Base-by-base conservation (phyloP, 768 basidiomycete species). In the Kwoniella sp. region DNA sequence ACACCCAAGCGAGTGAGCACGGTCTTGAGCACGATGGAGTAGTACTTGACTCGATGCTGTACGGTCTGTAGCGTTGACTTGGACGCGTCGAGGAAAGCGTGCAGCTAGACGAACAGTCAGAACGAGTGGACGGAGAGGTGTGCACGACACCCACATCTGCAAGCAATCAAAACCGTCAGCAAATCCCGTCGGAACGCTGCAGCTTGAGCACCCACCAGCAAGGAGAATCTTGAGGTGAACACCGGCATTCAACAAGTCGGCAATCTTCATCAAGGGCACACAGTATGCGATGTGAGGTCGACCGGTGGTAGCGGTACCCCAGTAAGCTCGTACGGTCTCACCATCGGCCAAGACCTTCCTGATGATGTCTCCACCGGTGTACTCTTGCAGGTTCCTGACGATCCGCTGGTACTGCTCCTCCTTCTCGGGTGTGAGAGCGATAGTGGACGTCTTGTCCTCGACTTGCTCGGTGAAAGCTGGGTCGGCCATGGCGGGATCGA, bases 211-310 rank as follows among this genome's bases (percentile, higher is more conserved):
- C 75, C 53, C 61, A 82, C 88, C 88, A 63, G 89, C 89, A 7
- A 91, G 79, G 9, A 91, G 77, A 53, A 90, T 79, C 58, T 82
- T 89, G 60, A 90, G 87, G 74, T 89, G 85, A 2, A 91, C 90
- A n/a, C 84, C 92, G 0, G 92, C 93, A 34, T 83, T 80, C 37
- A 98, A 76, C 75, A 99, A 98, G 77, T 98, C 93, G 8, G 91
- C 89, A 51, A 99, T 88, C 79, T 99, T 99, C 20, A 83, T 84
- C 56, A 98, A 77, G 2, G 95, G 84, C 0, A 93, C 93, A 71
- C 95, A 93, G 79, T 99, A 99, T 5, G 89, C 95, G 52, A 98
- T 86, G 67, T 98, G 95, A 6, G 93, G 93, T 78, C 90, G 77
- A 62, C 93, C 93, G 7, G 93, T 98, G 0, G 91, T 84, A 17